Conservation (phyloP, 768 basidiomycete genomes). For the Wakefieldia striispora region DNA sequence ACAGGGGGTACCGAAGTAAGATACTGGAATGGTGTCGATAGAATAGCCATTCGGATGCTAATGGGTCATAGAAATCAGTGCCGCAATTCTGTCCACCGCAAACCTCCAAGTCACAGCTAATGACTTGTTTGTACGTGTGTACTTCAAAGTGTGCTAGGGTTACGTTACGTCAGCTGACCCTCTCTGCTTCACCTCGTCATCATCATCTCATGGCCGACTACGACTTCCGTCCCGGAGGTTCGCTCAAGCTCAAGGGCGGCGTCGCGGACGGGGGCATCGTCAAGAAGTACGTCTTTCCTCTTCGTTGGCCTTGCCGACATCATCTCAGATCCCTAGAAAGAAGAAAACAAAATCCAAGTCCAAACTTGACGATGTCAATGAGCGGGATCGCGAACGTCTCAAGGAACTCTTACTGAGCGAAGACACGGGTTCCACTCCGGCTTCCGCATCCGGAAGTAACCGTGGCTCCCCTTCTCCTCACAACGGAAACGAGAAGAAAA, state of each 20-base stretch:
- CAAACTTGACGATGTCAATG: conserved; percentile 46
- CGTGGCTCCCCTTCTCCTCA: conserved; percentile 59
- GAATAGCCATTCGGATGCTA: conserved; percentile 58
- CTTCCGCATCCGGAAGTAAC: conserved; percentile 54
- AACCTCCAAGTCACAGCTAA: too few species aligned
- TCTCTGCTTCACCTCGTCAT: conserved; percentile 15
- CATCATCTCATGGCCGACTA: conserved; percentile 69
- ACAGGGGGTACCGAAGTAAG: conserved; percentile 74
- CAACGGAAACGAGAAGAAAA: conserved; percentile 56
- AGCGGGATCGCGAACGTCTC: conserved; percentile 40
- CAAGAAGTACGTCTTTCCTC: conserved; percentile 63
- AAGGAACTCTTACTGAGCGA: conserved; percentile 54
- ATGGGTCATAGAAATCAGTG: conserved; percentile 13
- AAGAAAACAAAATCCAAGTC: conserved; percentile 78
- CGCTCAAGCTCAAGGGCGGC: conserved; percentile 87
- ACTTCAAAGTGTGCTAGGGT: conserved; percentile 1
- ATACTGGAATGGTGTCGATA: conserved; percentile 68
- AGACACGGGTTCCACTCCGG: conserved; percentile 38
- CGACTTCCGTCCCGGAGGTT: conserved; percentile 80
- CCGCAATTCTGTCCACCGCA: background rate
- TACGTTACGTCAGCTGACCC: conserved; percentile 31
- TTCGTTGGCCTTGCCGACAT: background rate
- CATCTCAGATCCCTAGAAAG: conserved; percentile 51
- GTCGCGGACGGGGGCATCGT: conserved; percentile 75
- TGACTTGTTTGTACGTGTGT: conserved; percentile 28